Conservation (phyloP, 257 asterid species). For the Dorcoceras hygrometricum region DNA sequence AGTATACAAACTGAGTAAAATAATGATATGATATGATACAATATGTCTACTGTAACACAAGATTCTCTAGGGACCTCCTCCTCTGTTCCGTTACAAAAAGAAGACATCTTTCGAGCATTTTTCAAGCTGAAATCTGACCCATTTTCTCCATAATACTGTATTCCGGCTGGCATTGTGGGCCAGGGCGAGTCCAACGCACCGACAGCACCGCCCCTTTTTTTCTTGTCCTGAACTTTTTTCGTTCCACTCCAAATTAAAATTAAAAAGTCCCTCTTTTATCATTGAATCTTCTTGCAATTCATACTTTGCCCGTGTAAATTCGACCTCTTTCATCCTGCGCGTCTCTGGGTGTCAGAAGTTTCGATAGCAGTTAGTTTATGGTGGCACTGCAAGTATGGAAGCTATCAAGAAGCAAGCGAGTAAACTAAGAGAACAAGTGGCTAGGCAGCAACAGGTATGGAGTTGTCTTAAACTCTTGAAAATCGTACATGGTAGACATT, state of each 20-base stretch:
- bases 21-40: too few relatives aligned
- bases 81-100: too few relatives aligned
- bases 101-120: too few relatives aligned
- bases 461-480: slow-evolving; percentile 15
- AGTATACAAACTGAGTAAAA: too few relatives aligned
- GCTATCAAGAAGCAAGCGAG: slow-evolving; percentile 94
- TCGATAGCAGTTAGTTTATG: slow-evolving; percentile 28
- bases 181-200: background rate
- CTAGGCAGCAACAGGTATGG: slow-evolving; percentile 88
- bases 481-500: background rate
- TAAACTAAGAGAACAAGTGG: slow-evolving; percentile 91
- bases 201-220: background rate
- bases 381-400: slow-evolving; percentile 49
- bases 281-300: background rate
- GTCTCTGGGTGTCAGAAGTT: background rate
- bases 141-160: background rate
- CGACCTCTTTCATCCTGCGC: background rate
- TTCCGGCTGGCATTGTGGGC: background rate
- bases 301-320: background rate
- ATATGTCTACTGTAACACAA: too few relatives aligned
- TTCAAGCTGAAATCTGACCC: background rate
- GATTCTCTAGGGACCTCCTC: too few relatives aligned
- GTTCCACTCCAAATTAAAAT: background rate
- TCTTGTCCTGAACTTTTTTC: background rate
- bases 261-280: background rate